Base-by-base conservation (phyloP, 2,329 filamentous ascomycete genomes). In the Madurella fahalii region DNA sequence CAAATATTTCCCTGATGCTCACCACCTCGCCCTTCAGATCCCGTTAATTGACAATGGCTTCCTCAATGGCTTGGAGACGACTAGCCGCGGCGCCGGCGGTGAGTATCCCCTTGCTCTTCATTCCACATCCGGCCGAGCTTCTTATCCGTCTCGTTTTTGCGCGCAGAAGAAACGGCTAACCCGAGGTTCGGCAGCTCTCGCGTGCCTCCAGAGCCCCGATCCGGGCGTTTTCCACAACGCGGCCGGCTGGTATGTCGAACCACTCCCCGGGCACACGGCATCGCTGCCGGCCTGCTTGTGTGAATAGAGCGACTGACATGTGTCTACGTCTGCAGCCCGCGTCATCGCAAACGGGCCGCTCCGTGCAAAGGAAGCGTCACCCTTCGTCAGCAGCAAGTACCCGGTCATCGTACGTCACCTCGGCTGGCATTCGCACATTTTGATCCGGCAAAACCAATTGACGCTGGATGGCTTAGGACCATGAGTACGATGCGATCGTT, bases 401-500 rank as follows among this genome's bases (percentile, higher is more conserved):
- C 89, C 91, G 48, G 89, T 99, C 67, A 92, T 99, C 73, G 88
- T 90, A 83, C 74, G 87, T 80, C 41, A 41, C 39, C 47, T 15
- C 49, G 47, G 30, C 32, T 34, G 40, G 15, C 40, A 20, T 42
- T 46, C 43, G 62, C 63, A 32, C 44, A n/a, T 25, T 13, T 45
- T 18, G 18, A 30, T 39, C 42, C 30, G 37, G 45, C 30, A 52
- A 18, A 46, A 31, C 34, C 44, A 46, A 57, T 56, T 61, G 58
- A 62, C 56, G 4, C 18, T 39, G 25, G 13, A 15, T 9, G 15
- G 20, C 31, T 47, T 51, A 91, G 85, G 94, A 97, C 73, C 94
- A 99, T 77, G 91, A 97, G 77, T 97, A 96, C 76, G 94, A 97
- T 87, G 93, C 93, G 59, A 81, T 99, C 66, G 94, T 99, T 58